A percentile compares a stretch with the other conserved stretches of the same genome.
Evolutionary conservation across 2,329 filamentous ascomycete species (phyloP).

Genomic region (Orbilia ellipsospora): DNA sequence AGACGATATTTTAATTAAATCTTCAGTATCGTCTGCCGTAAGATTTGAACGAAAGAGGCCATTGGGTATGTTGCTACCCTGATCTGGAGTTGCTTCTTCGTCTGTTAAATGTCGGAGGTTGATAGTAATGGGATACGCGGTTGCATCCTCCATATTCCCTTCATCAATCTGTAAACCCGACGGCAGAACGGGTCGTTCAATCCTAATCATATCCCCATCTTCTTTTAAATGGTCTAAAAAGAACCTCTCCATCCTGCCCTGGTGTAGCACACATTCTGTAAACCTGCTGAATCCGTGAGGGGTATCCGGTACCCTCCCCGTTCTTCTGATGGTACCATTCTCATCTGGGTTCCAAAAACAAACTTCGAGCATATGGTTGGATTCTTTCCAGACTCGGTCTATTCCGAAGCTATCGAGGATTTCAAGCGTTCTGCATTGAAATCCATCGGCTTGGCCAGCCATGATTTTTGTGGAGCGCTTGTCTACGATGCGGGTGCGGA

Average conservation of each 20-base stretch:
- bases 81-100: conserved; percentile 68
- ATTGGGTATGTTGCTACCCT: conserved; percentile 62
- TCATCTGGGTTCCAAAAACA: conserved; percentile 72
- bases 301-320: conserved; percentile 72
- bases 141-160: conserved; percentile 64
- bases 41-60: conserved; percentile 73
- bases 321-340: conserved; percentile 69
- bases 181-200: conserved; percentile 73
- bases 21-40: conserved; percentile 67
- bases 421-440: conserved; percentile 75
- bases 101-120: conserved; percentile 70
- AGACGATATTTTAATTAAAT: conserved; percentile 29
- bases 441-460: conserved; percentile 64
- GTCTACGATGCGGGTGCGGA: conserved; percentile 65
- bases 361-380: conserved; percentile 75
- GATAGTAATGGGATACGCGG: conserved; percentile 72
- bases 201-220: conserved; percentile 66
- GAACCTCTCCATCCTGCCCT: conserved; percentile 74
- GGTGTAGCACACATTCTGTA: conserved; percentile 75
- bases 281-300: conserved; percentile 72
- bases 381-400: conserved; percentile 73
- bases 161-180: conserved; percentile 69
- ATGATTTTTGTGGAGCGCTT: conserved; percentile 62
- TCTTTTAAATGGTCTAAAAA: conserved; percentile 72
- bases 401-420: conserved; percentile 80